Evolutionary conservation across 2,329 filamentous ascomycete genomes (phyloP).

Genomic region (Colletotrichum sp.): DNA sequence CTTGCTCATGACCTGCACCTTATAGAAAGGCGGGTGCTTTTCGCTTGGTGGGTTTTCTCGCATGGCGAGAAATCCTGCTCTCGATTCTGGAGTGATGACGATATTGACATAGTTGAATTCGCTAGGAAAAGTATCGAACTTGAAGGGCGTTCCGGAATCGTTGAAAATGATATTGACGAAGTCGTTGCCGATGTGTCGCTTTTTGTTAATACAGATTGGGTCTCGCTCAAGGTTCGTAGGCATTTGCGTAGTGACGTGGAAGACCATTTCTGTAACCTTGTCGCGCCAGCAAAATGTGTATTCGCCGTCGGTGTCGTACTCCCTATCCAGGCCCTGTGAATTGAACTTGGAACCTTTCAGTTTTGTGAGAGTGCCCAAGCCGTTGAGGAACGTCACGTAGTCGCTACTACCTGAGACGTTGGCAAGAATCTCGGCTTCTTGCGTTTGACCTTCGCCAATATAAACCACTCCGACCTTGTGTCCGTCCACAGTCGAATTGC

Average conservation of each 20-base stretch:
- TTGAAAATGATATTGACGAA: slow-evolving; percentile 99
- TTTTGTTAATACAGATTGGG: slow-evolving; percentile 81
- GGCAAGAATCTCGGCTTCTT: slow-evolving; percentile 83
- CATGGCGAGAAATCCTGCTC: slow-evolving; percentile 75
- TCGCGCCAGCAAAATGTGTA: slow-evolving; percentile 95
- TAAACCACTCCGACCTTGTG: slow-evolving; percentile 97
- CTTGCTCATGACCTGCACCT: slow-evolving; percentile 87
- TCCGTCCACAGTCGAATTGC: slow-evolving; percentile 87
- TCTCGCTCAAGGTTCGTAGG: slow-evolving; percentile 83
- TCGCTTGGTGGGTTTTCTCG: slow-evolving; percentile 45
- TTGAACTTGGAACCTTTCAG: slow-evolving; percentile 88
- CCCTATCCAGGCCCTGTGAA: slow-evolving; percentile 85
- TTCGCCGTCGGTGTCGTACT: slow-evolving; percentile 80
- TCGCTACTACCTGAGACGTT: slow-evolving; percentile 88
- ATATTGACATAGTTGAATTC: slow-evolving; percentile 98
- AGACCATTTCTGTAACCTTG: slow-evolving; percentile 92
- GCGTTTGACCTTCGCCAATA: slow-evolving; percentile 83
- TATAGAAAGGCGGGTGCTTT: slow-evolving; percentile 70
- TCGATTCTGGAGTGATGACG: slow-evolving; percentile 87
- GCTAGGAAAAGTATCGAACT: slow-evolving; percentile 90
- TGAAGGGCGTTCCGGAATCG: slow-evolving; percentile 87
- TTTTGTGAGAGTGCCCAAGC: slow-evolving; percentile 80
- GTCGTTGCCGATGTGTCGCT: slow-evolving; percentile 95
- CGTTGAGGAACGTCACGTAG: slow-evolving; percentile 84
- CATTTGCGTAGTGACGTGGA: slow-evolving; percentile 97